A percentile compares a stretch with the other conserved stretches of the same genome.
These are phyloP conservation scores for Phytophthora quininea DNA, from an alignment of 352 stramenopile genomes.

Conservation along the genomic window DNA sequence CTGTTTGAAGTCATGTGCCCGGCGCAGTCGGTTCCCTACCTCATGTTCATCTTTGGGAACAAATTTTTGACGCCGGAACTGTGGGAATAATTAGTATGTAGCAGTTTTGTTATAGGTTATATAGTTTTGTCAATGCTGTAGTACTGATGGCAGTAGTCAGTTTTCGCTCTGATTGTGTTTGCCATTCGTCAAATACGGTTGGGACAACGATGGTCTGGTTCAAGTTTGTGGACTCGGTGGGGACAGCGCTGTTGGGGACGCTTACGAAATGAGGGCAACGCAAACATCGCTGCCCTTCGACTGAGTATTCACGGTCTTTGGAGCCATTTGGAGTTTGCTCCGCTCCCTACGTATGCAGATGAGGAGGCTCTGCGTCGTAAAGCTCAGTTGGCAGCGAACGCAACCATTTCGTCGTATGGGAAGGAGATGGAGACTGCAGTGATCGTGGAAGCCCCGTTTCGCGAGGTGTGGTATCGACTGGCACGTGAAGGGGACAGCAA, in stretches of 20 bases:
- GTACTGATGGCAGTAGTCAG: neutral
- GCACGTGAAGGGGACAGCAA: neutral
- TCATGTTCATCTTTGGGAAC: slow-evolving; percentile 64
- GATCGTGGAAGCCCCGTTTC: neutral
- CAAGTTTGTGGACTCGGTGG: neutral
- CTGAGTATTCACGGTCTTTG: no score
- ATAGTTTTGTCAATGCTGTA: no score
- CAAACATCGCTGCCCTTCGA: neutral
- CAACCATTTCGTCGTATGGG: neutral
- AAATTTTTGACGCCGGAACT: slow-evolving; percentile 48
- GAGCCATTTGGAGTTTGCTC: no score
- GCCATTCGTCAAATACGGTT: no score
- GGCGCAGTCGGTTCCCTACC: slow-evolving; percentile 43
- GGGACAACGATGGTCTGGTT: neutral
- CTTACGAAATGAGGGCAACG: neutral
- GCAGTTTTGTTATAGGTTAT: neutral
- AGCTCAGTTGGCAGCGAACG: neutral
- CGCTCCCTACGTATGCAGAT: no score
- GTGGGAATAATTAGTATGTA: slow-evolving; percentile 38
- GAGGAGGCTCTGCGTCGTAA: neutral
- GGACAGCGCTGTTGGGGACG: neutral
- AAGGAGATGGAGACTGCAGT: neutral
- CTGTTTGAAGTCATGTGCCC: slow-evolving; percentile 56
- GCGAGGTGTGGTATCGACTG: neutral
- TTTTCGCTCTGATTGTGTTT: no score